A percentile compares a stretch with the other conserved stretches of the same genome.
These are phyloP conservation scores for Fusarium haematococcum DNA, from an alignment of 2,329 filamentous ascomycete species.

Conservation along the genomic window DNA sequence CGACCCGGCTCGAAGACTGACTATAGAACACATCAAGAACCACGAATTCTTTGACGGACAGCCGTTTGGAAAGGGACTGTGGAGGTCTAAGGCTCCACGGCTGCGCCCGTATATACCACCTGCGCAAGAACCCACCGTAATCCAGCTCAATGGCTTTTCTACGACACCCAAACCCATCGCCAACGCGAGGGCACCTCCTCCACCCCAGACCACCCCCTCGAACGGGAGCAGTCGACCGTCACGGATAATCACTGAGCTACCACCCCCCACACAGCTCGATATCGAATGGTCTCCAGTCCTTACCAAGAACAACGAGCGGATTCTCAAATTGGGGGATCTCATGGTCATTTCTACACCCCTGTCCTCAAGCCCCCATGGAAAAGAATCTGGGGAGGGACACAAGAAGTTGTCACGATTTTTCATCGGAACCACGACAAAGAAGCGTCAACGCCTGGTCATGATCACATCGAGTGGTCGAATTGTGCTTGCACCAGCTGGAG, in stretches of 20 bases:
- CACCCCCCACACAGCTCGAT: slow-evolving; percentile 95
- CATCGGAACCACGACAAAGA: slow-evolving; percentile 89
- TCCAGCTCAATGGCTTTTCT: slow-evolving; percentile 75
- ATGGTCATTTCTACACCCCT: slow-evolving; percentile 85
- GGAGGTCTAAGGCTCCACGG: slow-evolving; percentile 90
- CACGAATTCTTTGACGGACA: slow-evolving; percentile 95
- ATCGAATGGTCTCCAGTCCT: slow-evolving; percentile 99
- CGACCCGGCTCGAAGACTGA: slow-evolving; percentile 85
- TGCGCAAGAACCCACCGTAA: slow-evolving; percentile 77
- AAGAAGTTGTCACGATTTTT: slow-evolving; percentile 96
- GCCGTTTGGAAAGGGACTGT: slow-evolving; percentile 83
- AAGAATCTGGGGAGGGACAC: slow-evolving; percentile 77
- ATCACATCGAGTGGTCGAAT: slow-evolving; percentile 92
- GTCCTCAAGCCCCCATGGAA: slow-evolving; percentile 78
- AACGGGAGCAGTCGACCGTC: slow-evolving; percentile 72
- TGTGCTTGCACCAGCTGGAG: slow-evolving; percentile 88
- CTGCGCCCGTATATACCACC: slow-evolving; percentile 87
- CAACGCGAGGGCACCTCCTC: slow-evolving; percentile 48
- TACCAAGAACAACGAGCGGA: slow-evolving; percentile 90
- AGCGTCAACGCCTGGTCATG: slow-evolving; percentile 92
- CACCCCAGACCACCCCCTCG: slow-evolving; percentile 51
- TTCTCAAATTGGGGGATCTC: slow-evolving; percentile 92
- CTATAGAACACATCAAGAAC: slow-evolving; percentile 96
- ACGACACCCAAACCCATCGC: slow-evolving; percentile 45
- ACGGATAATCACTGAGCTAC: slow-evolving; percentile 91